Conservation (phyloP, 148 eudicot genomes). For the Nyssa sinensis region DNA sequence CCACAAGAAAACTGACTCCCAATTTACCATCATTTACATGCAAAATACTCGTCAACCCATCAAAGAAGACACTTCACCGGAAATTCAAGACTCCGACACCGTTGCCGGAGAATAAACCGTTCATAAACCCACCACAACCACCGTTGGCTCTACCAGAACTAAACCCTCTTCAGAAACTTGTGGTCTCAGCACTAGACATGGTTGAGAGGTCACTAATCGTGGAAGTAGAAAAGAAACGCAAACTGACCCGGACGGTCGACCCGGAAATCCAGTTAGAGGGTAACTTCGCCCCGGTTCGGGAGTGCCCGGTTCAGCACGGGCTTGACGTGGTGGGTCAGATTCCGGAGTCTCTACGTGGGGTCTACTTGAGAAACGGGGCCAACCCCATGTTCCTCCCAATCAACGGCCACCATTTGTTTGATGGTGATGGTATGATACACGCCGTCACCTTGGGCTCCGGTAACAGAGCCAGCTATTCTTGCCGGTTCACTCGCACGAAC, state of each 20-base stretch:
- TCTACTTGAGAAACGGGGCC: constrained; percentile 57
- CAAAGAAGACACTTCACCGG: not conserved
- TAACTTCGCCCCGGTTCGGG: constrained; percentile 55
- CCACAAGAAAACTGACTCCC: not conserved
- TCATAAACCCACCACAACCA: not conserved
- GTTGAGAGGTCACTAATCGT: constrained; percentile 29
- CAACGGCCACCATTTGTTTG: constrained; percentile 56
- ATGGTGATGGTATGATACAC: constrained; percentile 71
- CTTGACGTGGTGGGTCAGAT: constrained; percentile 44
- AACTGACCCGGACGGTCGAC: constrained; percentile 28
- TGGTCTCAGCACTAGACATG: constrained; percentile 33
- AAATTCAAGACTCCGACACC: not conserved
- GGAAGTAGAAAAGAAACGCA: constrained; percentile 22
- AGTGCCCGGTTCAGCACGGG: constrained; percentile 39
- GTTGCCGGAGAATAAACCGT: not conserved
- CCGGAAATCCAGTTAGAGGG: constrained; percentile 50
- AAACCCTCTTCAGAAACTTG: constrained; percentile 46
- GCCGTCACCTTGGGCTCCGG: constrained; percentile 37
- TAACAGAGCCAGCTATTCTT: constrained; percentile 34
- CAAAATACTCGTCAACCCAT: constrained; percentile 15
- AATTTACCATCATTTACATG: not conserved
- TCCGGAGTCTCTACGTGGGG: constrained; percentile 36
- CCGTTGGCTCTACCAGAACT: constrained; percentile 9
- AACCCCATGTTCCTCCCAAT: constrained; percentile 43
- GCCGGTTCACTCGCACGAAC: constrained; percentile 59